Base-by-base conservation (phyloP, 2,329 filamentous ascomycete species). In the Venturia carpophila region DNA sequence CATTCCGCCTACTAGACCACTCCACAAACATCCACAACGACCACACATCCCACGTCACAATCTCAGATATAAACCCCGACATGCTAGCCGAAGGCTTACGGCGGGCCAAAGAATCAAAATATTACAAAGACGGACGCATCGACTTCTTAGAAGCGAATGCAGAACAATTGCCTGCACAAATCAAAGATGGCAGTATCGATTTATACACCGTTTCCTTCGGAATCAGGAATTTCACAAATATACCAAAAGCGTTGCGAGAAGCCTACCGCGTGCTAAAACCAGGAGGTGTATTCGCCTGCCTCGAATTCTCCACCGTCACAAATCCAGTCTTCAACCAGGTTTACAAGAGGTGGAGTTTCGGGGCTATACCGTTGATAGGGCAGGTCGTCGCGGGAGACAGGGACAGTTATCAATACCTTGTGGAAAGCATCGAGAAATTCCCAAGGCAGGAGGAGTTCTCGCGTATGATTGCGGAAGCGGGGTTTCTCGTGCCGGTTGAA, bases 171-270 rank as follows among this genome's bases (percentile, higher is more conserved):
- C 52, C 52, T 2, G 78, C 75, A 63, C 83, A 69, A 71, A 84
- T 97, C 65, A 82, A 87, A 2, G 81, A 85, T 71, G 82, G 83
- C 72, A 89, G 84, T n/a, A 82, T 97, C 65, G 94, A 99, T 75
- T 82, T 99, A 5, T 99, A 99, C 79, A 99, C 94, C 0, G 94
- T 99, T 3, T 92, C 93, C 0, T 99, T 99, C 73, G 94, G 94
- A 41, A 97, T 99, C 74, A 85, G 94, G 63, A 99, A 99, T 78
- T 99, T 99, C 78, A 94, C 91, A 65, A 87, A 96, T 78, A 96
- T 97, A 73, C 87, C 90, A 60, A 84, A 84, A 0, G 95, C 93
- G 0, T 79, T 99, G 66, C 79, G 82, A 43, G 92, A 97, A 74
- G 94, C 94, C 0, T 87, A 87, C 77, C 86, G 94, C 7, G 91